Percentiles rank a stretch among this genome's conserved stretches.
phyloP scores from a whole-genome alignment of 2,329 filamentous ascomycete genomes.

The Aureobasidium sp. region DNA sequence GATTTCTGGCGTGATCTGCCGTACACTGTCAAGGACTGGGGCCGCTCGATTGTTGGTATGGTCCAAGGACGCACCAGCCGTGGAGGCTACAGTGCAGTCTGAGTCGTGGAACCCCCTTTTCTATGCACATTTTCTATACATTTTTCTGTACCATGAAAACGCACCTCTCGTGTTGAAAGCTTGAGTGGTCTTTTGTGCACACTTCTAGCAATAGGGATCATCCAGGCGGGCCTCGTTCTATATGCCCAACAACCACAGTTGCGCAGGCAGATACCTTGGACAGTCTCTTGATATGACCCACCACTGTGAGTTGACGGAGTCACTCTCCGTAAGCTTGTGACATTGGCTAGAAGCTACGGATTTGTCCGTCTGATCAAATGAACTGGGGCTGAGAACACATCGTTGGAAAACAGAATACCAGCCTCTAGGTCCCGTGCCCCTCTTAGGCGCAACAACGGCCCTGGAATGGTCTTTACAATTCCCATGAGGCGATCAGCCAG shows the following conservation, averaged over 20 bases:
- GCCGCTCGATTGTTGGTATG: slow-evolving; percentile 69
- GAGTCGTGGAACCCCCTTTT: slow-evolving; percentile 24
- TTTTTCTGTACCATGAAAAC: background rate
- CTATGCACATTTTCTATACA: background rate
- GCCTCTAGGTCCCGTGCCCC: background rate
- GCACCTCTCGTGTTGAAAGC: background rate
- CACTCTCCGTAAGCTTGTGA: background rate
- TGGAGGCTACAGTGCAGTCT: slow-evolving; percentile 93
- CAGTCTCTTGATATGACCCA: background rate
- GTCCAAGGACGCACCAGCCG: slow-evolving; percentile 71
- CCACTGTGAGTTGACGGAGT: background rate
- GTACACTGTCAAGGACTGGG: slow-evolving; percentile 86
- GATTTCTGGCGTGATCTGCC: slow-evolving; percentile 89
- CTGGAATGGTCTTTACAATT: background rate
- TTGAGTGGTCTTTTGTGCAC: background rate
- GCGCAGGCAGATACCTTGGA: background rate
- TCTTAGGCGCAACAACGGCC: background rate
- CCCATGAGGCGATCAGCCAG: background rate
- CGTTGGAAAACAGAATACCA: background rate
- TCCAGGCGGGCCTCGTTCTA: background rate
- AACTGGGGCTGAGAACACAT: background rate
- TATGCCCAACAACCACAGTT: background rate
- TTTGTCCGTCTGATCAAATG: background rate
- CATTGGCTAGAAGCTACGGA: background rate
- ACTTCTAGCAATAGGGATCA: background rate